phyloP scores from a whole-genome alignment of 352 stramenopile genomes.

The Phytophthora litchii region DNA sequence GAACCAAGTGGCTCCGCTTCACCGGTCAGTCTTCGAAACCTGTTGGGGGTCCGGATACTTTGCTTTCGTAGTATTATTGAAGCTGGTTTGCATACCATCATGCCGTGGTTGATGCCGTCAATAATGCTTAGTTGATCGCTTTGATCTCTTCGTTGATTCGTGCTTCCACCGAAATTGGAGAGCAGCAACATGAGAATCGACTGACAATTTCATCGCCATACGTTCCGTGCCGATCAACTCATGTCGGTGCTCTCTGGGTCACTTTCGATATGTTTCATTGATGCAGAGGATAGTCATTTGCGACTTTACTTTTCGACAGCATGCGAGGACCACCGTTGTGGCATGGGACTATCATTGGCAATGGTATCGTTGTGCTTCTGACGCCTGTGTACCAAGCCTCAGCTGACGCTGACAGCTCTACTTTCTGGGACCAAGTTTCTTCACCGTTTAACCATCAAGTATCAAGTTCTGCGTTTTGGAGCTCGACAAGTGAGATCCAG shows the following conservation, averaged over 20 bases:
- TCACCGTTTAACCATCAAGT: not conserved
- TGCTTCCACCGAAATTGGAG: not conserved
- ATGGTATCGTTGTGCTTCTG: conserved; percentile 3
- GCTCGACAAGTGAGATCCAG: not conserved
- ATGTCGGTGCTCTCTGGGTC: not conserved
- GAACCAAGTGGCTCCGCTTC: conserved; percentile 20
- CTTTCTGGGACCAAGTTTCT: conserved; percentile 1
- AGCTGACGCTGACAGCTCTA: not conserved
- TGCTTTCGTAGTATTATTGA: conserved; percentile 13
- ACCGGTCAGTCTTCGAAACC: conserved; percentile 17
- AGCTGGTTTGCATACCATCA: not conserved
- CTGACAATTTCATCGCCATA: not conserved
- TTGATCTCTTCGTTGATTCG: too few species aligned
- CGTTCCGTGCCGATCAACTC: conserved; percentile 3
- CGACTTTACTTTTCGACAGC: conserved; percentile 11
- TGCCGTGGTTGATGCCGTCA: too few species aligned
- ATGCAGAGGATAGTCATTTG: conserved; percentile 3
- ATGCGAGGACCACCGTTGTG: conserved; percentile 3
- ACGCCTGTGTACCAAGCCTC: conserved; percentile 5
- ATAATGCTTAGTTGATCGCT: too few species aligned
- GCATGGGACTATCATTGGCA: not conserved
- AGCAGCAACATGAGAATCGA: not conserved
- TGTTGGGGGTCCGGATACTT: conserved; percentile 23
- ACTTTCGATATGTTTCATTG: conserved; percentile 1
- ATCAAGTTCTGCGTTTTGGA: not conserved